phyloP scores from a whole-genome alignment of 2,329 filamentous ascomycete species.

The Aspergillus sclerotialis region DNA sequence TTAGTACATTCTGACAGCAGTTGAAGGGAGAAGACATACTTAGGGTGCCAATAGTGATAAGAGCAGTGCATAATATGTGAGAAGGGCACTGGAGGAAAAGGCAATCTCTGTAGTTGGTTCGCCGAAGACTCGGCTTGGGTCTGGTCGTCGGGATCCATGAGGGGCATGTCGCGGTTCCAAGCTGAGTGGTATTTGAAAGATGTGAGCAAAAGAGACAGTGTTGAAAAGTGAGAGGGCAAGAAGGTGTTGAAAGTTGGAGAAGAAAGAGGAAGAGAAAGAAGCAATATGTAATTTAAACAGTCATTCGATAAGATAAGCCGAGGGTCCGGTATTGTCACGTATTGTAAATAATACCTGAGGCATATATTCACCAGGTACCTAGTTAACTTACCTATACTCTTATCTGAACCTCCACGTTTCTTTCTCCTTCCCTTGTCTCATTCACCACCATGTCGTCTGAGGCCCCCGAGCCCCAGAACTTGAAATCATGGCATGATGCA shows the following conservation, averaged over 20 bases:
- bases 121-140: slow-evolving; percentile 8
- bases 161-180: slow-evolving; percentile 24
- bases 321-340: slow-evolving; percentile 4
- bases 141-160: slow-evolving; percentile 17
- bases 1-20: slow-evolving; percentile 6
- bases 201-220: slow-evolving; percentile 1
- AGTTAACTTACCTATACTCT: too few relatives aligned
- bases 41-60: slow-evolving; percentile 84
- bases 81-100: slow-evolving; percentile 76
- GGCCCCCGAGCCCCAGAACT: slow-evolving; percentile 48
- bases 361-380: too few relatives aligned
- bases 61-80: slow-evolving; percentile 91
- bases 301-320: too few relatives aligned
- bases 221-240: not conserved
- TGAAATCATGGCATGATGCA: slow-evolving; percentile 60
- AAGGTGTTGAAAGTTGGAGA: not conserved
- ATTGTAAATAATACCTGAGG: slow-evolving; percentile 12
- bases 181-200: too few relatives aligned
- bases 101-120: slow-evolving; percentile 36
- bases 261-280: not conserved
- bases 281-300: not conserved
- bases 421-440: slow-evolving; percentile 3
- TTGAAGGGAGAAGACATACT: slow-evolving; percentile 38
- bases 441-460: slow-evolving; percentile 44
- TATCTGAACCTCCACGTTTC: slow-evolving; percentile 3